Percentiles rank a stretch among this genome's conserved stretches.
These are phyloP conservation scores for Trypanosoma conorhini DNA, from an alignment of 208 protist genomes.

Conservation along the genomic window DNA sequence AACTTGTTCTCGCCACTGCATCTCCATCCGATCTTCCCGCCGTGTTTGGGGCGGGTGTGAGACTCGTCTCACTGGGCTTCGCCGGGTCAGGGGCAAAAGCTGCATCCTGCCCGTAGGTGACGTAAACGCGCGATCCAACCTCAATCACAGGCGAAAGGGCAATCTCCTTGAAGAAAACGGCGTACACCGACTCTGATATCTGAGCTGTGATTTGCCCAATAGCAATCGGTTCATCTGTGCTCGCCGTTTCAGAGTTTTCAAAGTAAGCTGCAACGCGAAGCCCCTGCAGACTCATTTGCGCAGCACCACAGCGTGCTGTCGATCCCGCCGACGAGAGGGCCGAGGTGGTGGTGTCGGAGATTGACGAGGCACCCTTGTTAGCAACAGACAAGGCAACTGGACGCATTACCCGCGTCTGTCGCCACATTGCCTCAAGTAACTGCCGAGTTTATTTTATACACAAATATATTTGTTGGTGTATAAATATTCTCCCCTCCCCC, in stretches of 20 bases:
- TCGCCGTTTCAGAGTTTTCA: constrained; percentile 44
- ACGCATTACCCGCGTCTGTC: not conserved
- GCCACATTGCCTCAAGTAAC: constrained; percentile 6
- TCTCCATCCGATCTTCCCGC: not conserved
- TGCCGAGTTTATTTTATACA: not conserved
- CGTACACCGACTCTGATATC: constrained; percentile 68
- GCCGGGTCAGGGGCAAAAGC: not conserved
- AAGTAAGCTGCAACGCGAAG: constrained; percentile 55
- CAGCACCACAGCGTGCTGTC: constrained; percentile 22
- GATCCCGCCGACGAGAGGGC: not conserved
- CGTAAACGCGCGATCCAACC: constrained; percentile 74
- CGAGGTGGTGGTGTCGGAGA: not conserved
- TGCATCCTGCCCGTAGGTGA: constrained; percentile 50
- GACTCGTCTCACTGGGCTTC: not conserved
- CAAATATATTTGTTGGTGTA: not conserved
- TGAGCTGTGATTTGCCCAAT: constrained; percentile 79
- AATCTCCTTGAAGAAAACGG: constrained; percentile 60
- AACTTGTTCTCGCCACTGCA: not conserved
- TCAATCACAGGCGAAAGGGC: constrained; percentile 72
- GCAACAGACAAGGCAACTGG: constrained; percentile 4
- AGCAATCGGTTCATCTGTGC: constrained; percentile 71
- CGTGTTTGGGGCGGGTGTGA: not conserved
- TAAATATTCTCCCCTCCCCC: not conserved
- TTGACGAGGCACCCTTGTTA: not conserved
- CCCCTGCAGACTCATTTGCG: constrained; percentile 52